Percentiles rank a stretch among this genome's conserved stretches.
These are phyloP conservation scores for Orbilia javanica DNA, from an alignment of 2,329 filamentous ascomycete genomes.

Conservation along the genomic window DNA sequence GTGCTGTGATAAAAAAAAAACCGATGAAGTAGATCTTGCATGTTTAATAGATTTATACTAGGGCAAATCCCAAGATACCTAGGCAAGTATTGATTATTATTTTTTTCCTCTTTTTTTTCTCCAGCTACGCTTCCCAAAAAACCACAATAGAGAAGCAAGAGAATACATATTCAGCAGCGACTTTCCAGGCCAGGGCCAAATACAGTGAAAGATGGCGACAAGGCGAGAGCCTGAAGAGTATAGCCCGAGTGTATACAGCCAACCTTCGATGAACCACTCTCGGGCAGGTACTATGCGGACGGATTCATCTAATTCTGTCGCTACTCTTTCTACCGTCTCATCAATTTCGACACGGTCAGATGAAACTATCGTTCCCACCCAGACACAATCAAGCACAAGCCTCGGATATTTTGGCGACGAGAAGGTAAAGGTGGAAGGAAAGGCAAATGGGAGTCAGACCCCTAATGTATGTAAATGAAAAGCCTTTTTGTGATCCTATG, in stretches of 20 bases:
- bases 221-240: conserved; percentile 22
- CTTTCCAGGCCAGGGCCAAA: background rate
- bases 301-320: conserved; percentile 17
- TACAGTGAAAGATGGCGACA: conserved; percentile 10
- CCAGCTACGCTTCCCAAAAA: too few relatives aligned
- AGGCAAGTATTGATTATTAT: too few relatives aligned
- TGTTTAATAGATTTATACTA: too few relatives aligned
- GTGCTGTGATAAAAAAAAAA: too few relatives aligned
- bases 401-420: conserved; percentile 10
- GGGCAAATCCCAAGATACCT: too few relatives aligned
- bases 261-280: conserved; percentile 33
- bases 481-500: too few relatives aligned
- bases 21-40: too few relatives aligned
- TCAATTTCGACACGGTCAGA: background rate
- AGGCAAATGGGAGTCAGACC: background rate
- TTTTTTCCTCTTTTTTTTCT: too few relatives aligned
- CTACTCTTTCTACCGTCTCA: background rate
- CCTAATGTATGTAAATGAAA: background rate
- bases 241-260: conserved; percentile 48
- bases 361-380: conserved; percentile 16
- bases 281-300: conserved; percentile 28
- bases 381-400: background rate
- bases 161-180: background rate
- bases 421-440: background rate
- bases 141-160: too few relatives aligned